Percentiles rank a stretch among this genome's conserved stretches.
Conservation (phyloP, 1,139 yeast species). For the Torulaspora pretoriensis region DNA sequence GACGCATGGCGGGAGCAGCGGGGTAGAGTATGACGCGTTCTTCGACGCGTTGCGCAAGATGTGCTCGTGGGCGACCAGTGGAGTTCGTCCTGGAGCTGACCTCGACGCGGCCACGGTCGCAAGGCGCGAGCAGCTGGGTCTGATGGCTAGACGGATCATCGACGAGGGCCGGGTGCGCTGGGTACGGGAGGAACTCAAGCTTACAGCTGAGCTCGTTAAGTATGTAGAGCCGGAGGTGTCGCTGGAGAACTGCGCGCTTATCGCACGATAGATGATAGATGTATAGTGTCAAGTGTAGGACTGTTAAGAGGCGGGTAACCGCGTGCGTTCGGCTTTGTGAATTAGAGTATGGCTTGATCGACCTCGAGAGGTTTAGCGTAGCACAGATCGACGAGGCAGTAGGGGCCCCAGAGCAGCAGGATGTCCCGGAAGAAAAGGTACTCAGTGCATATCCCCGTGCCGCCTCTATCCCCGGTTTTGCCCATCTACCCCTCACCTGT, state of each 20-base stretch:
- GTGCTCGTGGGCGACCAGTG: slow-evolving; percentile 87
- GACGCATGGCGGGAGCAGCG: slow-evolving; percentile 17
- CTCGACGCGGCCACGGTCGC: slow-evolving; percentile 38
- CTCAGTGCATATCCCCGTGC: slow-evolving; percentile 13
- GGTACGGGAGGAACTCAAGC: slow-evolving; percentile 37
- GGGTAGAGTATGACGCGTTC: slow-evolving; percentile 25
- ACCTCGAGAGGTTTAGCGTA: too few species aligned
- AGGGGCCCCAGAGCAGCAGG: not conserved
- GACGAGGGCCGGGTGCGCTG: slow-evolving; percentile 58
- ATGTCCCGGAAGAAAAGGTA: slow-evolving; percentile 18
- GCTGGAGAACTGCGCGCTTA: slow-evolving; percentile 63
- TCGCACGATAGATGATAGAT: too few species aligned
- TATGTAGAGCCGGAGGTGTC: slow-evolving; percentile 59
- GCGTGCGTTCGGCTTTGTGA: too few species aligned
- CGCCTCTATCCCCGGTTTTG: slow-evolving; percentile 17
- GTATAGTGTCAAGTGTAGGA: too few species aligned
- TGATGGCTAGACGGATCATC: slow-evolving; percentile 61
- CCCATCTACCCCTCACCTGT: slow-evolving; percentile 16
- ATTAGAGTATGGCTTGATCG: too few species aligned
- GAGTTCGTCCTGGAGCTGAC: slow-evolving; percentile 42
- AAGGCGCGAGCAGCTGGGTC: slow-evolving; percentile 57
- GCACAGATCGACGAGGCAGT: too few species aligned
- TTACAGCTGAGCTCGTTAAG: slow-evolving; percentile 49
- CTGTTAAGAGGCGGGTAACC: too few species aligned
- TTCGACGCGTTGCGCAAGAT: slow-evolving; percentile 57